phyloP scores from a whole-genome alignment of 768 basidiomycete genomes.

The Lactarius tabidus region DNA sequence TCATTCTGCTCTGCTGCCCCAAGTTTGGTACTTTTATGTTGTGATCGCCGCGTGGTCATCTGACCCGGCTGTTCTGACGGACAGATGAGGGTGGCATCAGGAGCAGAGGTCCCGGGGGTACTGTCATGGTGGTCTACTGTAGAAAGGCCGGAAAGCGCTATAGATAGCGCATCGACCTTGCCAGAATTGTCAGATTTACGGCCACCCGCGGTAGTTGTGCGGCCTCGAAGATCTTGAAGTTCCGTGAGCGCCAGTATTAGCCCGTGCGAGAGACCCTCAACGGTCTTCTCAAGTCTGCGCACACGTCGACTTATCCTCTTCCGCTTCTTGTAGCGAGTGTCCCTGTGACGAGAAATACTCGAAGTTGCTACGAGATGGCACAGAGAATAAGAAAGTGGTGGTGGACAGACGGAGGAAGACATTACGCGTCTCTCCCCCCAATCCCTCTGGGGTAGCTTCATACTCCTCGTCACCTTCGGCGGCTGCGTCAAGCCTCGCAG shows the following conservation, averaged over 20 bases:
- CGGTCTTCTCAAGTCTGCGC: constrained; percentile 8
- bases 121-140: background rate
- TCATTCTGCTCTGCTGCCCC: background rate
- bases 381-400: background rate
- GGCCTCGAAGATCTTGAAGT: background rate
- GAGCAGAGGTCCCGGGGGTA: background rate
- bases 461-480: background rate
- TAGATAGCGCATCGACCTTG: background rate
- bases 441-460: background rate
- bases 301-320: background rate
- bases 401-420: background rate
- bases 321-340: background rate
- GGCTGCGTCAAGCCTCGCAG: background rate
- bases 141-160: background rate
- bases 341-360: background rate
- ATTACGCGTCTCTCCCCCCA: background rate
- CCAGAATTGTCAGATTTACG: background rate
- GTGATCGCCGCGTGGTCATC: background rate
- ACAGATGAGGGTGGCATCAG: background rate
- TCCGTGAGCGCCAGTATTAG: constrained; percentile 5
- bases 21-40: background rate
- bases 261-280: constrained; percentile 10
- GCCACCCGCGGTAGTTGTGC: background rate
- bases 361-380: background rate
- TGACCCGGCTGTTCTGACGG: background rate